These are phyloP conservation scores for Pleurotus cornucopiae DNA, from an alignment of 768 basidiomycete species.

Conservation along the genomic window DNA sequence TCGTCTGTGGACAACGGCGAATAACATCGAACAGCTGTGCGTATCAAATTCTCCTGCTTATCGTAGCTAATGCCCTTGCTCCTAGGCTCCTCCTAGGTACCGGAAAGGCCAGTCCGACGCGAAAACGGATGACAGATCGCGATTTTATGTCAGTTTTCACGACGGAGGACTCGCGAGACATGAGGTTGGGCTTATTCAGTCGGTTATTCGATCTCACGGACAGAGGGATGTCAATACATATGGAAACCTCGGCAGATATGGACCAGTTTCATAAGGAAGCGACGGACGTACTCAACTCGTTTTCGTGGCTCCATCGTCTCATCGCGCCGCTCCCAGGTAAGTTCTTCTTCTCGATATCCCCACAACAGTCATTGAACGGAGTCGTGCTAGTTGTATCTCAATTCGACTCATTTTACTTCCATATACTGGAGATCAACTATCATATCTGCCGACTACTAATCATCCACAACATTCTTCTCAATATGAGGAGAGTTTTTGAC, in stretches of 20 bases:
- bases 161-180: conserved; percentile 22
- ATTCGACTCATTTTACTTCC: conserved; percentile 37
- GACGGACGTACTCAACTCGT: conserved; percentile 22
- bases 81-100: conserved; percentile 37
- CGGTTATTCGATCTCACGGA: conserved; percentile 30
- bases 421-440: conserved; percentile 36
- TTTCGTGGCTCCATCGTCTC: conserved; percentile 33
- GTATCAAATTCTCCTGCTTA: neutral
- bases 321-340: conserved; percentile 35
- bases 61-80: neutral
- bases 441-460: conserved; percentile 36
- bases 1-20: neutral
- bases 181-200: conserved; percentile 31
- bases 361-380: neutral
- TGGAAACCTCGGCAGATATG: conserved; percentile 23
- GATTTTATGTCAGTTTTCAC: conserved; percentile 12
- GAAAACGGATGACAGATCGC: conserved; percentile 17
- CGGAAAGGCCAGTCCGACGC: conserved; percentile 33
- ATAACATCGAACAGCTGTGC: conserved; percentile 4
- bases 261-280: conserved; percentile 30
- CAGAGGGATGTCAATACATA: conserved; percentile 25
- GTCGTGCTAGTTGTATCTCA: conserved; percentile 32
- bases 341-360: conserved; percentile 14
- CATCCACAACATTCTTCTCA: conserved; percentile 31
- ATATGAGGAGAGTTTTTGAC: conserved; percentile 15